Percentiles rank a stretch among this genome's conserved stretches.
phyloP scores from a whole-genome alignment of 192 early-diverging fungal species.

The Kickxella alabastrina region DNA sequence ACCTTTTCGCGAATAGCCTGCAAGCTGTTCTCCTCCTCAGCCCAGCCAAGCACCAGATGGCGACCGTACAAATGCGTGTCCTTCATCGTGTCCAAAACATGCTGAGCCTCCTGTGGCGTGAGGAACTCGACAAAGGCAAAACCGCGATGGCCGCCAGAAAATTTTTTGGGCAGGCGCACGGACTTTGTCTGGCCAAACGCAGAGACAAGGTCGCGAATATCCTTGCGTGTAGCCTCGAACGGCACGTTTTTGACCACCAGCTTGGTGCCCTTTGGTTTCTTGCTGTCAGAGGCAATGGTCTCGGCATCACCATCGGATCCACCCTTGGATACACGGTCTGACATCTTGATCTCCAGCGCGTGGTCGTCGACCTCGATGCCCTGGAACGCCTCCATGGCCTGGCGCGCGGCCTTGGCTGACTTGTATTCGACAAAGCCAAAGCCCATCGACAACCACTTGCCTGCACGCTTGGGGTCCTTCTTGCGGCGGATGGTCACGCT shows the following conservation, averaged over 20 bases:
- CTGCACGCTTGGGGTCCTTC: constrained; percentile 78
- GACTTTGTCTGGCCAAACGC: constrained; percentile 94
- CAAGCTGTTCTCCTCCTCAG: constrained; percentile 68
- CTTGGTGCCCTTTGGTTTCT: constrained; percentile 73
- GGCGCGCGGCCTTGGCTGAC: constrained; percentile 71
- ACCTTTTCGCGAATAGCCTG: constrained; percentile 84
- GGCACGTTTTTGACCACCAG: constrained; percentile 93
- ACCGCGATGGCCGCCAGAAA: constrained; percentile 89
- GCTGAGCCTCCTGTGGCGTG: constrained; percentile 91
- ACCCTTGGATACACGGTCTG: constrained; percentile 58
- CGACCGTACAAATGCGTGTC: constrained; percentile 97
- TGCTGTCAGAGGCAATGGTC: constrained; percentile 41
- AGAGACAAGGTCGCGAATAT: constrained; percentile 85
- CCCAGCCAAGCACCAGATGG: constrained; percentile 95
- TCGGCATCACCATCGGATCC: constrained; percentile 11
- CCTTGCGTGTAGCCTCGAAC: constrained; percentile 94
- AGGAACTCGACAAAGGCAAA: constrained; percentile 98
- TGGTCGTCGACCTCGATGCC: constrained; percentile 82
- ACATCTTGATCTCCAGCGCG: constrained; percentile 86
- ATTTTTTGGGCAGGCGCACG: constrained; percentile 91
- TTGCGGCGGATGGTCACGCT: constrained; percentile 81
- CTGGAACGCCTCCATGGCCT: constrained; percentile 86
- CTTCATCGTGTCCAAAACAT: constrained; percentile 78
- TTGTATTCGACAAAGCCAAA: constrained; percentile 97
- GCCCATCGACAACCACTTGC: constrained; percentile 81